Percentiles rank a stretch among this genome's conserved stretches.
Evolutionary conservation across 2,329 filamentous ascomycete genomes (phyloP).

Genomic region (Teratosphaeria destructans): DNA sequence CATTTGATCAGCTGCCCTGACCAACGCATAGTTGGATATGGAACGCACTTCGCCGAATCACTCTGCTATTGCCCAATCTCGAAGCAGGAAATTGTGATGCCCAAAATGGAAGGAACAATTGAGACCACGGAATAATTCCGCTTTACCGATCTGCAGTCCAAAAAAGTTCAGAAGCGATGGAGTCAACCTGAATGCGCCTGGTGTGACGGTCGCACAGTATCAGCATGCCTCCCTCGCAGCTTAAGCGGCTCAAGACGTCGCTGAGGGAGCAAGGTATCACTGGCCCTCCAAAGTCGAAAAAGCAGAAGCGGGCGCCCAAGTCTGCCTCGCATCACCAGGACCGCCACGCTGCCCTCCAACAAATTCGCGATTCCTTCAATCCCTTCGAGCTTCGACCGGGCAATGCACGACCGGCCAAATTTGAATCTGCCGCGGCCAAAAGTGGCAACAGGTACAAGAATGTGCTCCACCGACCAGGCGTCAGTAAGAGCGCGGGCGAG

Average conservation of each 20-base stretch:
- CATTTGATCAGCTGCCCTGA: slow-evolving; percentile 14
- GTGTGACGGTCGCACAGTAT: background rate
- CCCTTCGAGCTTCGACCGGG: slow-evolving; percentile 77
- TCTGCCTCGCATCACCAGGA: slow-evolving; percentile 54
- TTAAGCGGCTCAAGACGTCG: slow-evolving; percentile 90
- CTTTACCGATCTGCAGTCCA: background rate
- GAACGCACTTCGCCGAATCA: background rate
- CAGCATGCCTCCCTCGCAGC: slow-evolving; percentile 83
- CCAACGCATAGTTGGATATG: background rate
- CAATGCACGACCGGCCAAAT: slow-evolving; percentile 62
- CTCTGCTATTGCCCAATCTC: background rate
- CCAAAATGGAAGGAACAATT: background rate
- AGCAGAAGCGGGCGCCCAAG: slow-evolving; percentile 62
- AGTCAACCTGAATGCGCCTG: background rate
- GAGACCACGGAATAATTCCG: background rate
- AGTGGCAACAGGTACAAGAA: slow-evolving; percentile 38
- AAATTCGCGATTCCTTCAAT: slow-evolving; percentile 93
- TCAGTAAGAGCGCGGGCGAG: slow-evolving; percentile 77
- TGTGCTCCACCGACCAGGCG: slow-evolving; percentile 63
- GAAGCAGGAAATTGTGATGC: background rate
- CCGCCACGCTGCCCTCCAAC: slow-evolving; percentile 66
- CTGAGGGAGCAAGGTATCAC: slow-evolving; percentile 81
- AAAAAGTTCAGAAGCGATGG: background rate
- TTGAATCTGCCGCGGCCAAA: slow-evolving; percentile 47
- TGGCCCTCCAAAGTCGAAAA: slow-evolving; percentile 88